Base-by-base conservation (phyloP, 768 basidiomycete species). In the Leucogyrophana mollusca region DNA sequence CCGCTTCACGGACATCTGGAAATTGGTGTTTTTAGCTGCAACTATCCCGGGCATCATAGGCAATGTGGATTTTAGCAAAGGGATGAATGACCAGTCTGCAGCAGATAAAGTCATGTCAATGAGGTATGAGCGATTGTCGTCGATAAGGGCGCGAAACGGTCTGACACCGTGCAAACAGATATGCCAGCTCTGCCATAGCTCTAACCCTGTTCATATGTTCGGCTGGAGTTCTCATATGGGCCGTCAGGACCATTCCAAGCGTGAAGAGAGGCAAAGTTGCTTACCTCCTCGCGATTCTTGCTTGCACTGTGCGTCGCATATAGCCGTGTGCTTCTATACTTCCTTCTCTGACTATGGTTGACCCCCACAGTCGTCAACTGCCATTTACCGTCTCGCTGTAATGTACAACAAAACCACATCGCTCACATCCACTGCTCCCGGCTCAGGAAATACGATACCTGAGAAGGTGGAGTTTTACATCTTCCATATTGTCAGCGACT, bases 401-500 rank as follows among this genome's bases (percentile, higher is more conserved):
- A 72, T 77, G 69, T 55, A 59, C 30, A 49, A 66, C 43, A 56
- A 35, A 33, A 68, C 65, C 2, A 60, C 58, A 6, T 70, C 72
- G 2, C 54, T 73, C n/a, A 48, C 47, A 2, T 71, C 63, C 0
- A 48, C 23, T 4, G 60, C 52, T 9, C 62, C 67, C 13, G 56
- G 55, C 14, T 59, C 67, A 0, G 57, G 68, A n/a, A 71, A 73
- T 51, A 65, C 61, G 11, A 41, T 57, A 2, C 42, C 43, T 11
- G 68, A 63, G 18, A 76, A 76, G 55, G 65, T 65, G 1, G 47
- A 55, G 0, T 76, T 77, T 52, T 77, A 77, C 47, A 51, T 74
- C 10, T 68, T 73, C 45, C 73, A 76, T 43, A 59, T 69, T n/a
- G 53, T 75, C 3, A 73, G 73, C 2, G 74, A 76, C 49, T 75